Evolutionary conservation across 768 basidiomycete species (phyloP).

Genomic region (Lactarius hatsudake): DNA sequence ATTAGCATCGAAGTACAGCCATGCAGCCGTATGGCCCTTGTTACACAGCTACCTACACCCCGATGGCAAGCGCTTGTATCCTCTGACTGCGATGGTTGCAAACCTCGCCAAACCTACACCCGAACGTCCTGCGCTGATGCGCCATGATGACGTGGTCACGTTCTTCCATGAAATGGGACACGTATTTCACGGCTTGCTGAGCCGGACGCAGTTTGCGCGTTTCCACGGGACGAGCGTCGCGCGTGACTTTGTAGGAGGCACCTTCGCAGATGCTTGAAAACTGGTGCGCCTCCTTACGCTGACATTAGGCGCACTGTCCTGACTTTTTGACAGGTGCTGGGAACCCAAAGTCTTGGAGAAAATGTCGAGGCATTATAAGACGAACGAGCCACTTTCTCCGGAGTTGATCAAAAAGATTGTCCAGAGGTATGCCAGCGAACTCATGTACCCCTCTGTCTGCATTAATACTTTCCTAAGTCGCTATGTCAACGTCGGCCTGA

Average conservation of each 20-base stretch:
- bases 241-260: conserved; percentile 83
- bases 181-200: conserved; percentile 54
- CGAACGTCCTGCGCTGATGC: conserved; percentile 78
- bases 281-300: conserved; percentile 46
- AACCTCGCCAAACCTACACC: conserved; percentile 85
- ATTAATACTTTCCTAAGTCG: conserved; percentile 30
- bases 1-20: conserved; percentile 73
- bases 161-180: conserved; percentile 89
- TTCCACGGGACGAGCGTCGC: conserved; percentile 86
- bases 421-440: conserved; percentile 51
- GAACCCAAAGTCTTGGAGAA: conserved; percentile 70
- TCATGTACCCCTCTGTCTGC: background rate
- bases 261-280: conserved; percentile 93
- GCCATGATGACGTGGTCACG: conserved; percentile 84
- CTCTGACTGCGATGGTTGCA: conserved; percentile 83
- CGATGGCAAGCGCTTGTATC: conserved; percentile 64
- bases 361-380: conserved; percentile 82
- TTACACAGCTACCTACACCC: conserved; percentile 59
- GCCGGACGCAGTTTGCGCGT: conserved; percentile 62
- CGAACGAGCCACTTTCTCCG: conserved; percentile 62
- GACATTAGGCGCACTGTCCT: background rate
- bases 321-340: conserved; percentile 57
- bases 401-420: conserved; percentile 79
- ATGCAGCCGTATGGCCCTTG: conserved; percentile 83
- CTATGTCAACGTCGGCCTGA: conserved; percentile 80